Base-by-base conservation (phyloP, 225 moss, liverwort and hornwort genomes). In the Rhytidiadelphus loreus region DNA sequence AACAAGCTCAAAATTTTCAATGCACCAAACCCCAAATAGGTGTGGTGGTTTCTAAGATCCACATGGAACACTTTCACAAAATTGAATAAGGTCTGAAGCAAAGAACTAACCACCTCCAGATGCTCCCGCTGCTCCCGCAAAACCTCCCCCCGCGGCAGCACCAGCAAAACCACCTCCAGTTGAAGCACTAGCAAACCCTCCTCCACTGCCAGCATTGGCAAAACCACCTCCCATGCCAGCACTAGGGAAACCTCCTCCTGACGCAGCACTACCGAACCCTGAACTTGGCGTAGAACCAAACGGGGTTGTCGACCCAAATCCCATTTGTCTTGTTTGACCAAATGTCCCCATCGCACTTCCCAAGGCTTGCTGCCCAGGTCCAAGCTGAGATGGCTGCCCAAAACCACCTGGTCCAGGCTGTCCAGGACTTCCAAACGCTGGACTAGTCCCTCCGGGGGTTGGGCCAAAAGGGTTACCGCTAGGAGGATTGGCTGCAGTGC, bases 241-340 rank as follows among this genome's bases (percentile, higher is more conserved):
- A 93, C 64, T 92, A 25, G 93, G 88, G 89, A 96, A 96, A 28
- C 92, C 94, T 33, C 95, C 95, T 87, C 96, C 96, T 86, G 93
- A 59, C 28, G 92, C 52, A 80, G 94, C 92, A 94, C 77, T 93
- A 72, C 93, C 95, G 89, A 98, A 98, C 58, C 95, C 95, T 57
- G 91, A 90, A 91, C 91, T 91, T 60, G 94, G 85, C 68, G 94
- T 77, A 72, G 94, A 94, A 82, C 93, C 93, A 87, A 95, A 95
- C 53, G 94, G 92, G 69, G 93, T 88, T 37, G 94, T 76, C 77
- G 94, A 93, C 46, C 96, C 99, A 88, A 96, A 95, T 56, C 99
- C 99, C 92, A 97, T 94, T 91, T 96, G 97, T 66, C 99, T 92
- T 56, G 99, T 95, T 89, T 99, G 99, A 58, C 99, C 99, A 93